Evolutionary conservation across 768 basidiomycete genomes (phyloP).

Genomic region (Boletus vinaceobasis): DNA sequence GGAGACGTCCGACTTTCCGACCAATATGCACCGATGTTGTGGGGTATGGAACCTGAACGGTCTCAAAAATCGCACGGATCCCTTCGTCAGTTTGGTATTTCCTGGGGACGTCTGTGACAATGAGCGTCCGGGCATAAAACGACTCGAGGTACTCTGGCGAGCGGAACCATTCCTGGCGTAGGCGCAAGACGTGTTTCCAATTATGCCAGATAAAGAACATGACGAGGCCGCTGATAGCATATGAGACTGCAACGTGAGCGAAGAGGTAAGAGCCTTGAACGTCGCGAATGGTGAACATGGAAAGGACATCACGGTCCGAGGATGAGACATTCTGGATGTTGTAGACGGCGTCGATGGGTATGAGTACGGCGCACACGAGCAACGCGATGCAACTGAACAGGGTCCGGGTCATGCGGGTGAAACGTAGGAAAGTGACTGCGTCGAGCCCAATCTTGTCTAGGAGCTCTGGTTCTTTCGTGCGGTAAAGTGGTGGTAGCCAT

Average conservation of each 20-base stretch:
- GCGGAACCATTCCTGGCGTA: slow-evolving; percentile 86
- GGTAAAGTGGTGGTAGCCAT: slow-evolving; percentile 85
- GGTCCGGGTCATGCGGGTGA: slow-evolving; percentile 79
- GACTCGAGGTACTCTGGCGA: slow-evolving; percentile 84
- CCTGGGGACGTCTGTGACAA: slow-evolving; percentile 75
- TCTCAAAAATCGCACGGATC: slow-evolving; percentile 70
- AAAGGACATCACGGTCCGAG: slow-evolving; percentile 57
- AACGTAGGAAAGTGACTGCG: slow-evolving; percentile 89
- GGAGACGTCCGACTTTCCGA: slow-evolving; percentile 81
- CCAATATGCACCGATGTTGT: slow-evolving; percentile 90
- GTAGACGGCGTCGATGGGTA: slow-evolving; percentile 85
- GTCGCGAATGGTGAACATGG: slow-evolving; percentile 84
- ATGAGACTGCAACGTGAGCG: slow-evolving; percentile 80
- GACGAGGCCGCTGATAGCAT: slow-evolving; percentile 73
- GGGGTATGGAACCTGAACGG: slow-evolving; percentile 78
- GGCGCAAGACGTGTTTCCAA: slow-evolving; percentile 73
- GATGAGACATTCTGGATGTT: slow-evolving; percentile 64
- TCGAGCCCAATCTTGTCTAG: slow-evolving; percentile 88
- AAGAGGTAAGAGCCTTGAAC: slow-evolving; percentile 70
- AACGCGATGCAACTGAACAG: slow-evolving; percentile 64
- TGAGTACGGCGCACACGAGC: slow-evolving; percentile 66
- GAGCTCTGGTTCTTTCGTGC: slow-evolving; percentile 85
- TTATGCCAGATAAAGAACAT: slow-evolving; percentile 69
- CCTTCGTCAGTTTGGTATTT: slow-evolving; percentile 84
- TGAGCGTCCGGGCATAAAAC: slow-evolving; percentile 92